A percentile compares a stretch with the other conserved stretches of the same genome.
These are phyloP conservation scores for Tubosaeta sp. DNA, from an alignment of 768 basidiomycete species.

Conservation along the genomic window DNA sequence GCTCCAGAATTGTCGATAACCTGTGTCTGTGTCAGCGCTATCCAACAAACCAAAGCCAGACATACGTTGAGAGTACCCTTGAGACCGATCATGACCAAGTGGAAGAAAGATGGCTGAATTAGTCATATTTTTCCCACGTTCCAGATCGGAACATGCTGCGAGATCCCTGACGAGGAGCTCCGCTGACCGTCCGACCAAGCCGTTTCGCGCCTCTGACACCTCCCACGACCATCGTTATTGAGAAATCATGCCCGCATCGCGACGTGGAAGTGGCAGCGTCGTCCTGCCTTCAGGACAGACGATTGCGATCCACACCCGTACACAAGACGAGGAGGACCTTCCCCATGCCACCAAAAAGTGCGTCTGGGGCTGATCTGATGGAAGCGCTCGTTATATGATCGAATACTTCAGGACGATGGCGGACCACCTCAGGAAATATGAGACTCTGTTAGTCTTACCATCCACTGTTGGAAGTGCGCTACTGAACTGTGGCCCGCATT, in stretches of 20 bases:
- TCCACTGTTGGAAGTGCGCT: background rate
- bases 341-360: constrained; percentile 95
- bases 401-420: constrained; percentile 71
- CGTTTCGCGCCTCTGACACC: constrained; percentile 5
- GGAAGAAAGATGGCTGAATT: constrained; percentile 4
- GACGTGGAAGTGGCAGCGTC: constrained; percentile 75
- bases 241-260: constrained; percentile 56
- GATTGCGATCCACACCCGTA: constrained; percentile 83
- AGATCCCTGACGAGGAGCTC: constrained; percentile 15
- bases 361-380: constrained; percentile 17
- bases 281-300: constrained; percentile 72
- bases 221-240: constrained; percentile 16
- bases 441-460: constrained; percentile 61
- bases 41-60: constrained; percentile 2
- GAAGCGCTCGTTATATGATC: background rate
- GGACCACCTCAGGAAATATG: constrained; percentile 89
- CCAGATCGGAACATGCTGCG: background rate
- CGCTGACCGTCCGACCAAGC: background rate
- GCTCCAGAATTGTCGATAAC: constrained; percentile 98
- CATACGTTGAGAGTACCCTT: constrained; percentile 85
- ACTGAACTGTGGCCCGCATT: constrained; percentile 3
- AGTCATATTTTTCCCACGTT: constrained; percentile 26
- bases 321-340: constrained; percentile 80
- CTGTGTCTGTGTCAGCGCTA: constrained; percentile 35
- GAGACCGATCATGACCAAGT: constrained; percentile 79